Conservation (phyloP, 108 stramenopile genomes). For the Skeletonema menzelii region DNA sequence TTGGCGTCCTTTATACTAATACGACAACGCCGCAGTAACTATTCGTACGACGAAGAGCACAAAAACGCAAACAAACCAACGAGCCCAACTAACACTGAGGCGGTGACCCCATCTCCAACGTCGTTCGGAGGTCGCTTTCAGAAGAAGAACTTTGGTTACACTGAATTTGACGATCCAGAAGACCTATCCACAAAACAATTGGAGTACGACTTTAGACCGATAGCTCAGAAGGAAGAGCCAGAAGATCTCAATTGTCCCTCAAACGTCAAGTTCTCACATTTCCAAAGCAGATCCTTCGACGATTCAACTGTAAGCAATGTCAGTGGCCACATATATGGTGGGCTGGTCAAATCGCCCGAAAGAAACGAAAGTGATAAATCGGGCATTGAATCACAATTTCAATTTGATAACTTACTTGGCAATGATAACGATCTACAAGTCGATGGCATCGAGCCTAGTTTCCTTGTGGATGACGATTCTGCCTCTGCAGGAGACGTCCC, state of each 20-base stretch:
- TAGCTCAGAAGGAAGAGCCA: background rate
- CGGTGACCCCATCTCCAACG: slow-evolving; percentile 28
- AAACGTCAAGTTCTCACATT: slow-evolving; percentile 24
- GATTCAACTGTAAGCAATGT: slow-evolving; percentile 47
- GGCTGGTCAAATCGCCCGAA: slow-evolving; percentile 3
- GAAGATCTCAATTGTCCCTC: background rate
- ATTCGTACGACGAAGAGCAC: slow-evolving; percentile 3
- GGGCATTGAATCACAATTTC: slow-evolving; percentile 2
- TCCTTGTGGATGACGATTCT: background rate
- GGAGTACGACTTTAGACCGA: background rate
- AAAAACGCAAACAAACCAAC: slow-evolving; percentile 7
- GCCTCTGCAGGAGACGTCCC: slow-evolving; percentile 16
- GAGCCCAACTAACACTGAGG: slow-evolving; percentile 15
- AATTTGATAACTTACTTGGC: slow-evolving; percentile 16
- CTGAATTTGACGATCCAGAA: slow-evolving; percentile 33
- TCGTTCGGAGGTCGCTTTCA: slow-evolving; percentile 18
- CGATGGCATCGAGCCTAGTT: background rate
- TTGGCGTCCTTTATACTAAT: slow-evolving; percentile 23
- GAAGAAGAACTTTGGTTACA: slow-evolving; percentile 43
- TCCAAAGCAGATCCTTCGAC: slow-evolving; percentile 14
- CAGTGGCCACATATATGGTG: slow-evolving; percentile 31
- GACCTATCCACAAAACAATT: background rate
- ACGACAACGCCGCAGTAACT: slow-evolving; percentile 6
- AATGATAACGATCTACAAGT: background rate
- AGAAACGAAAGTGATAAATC: background rate